phyloP scores from a whole-genome alignment of 2,329 filamentous ascomycete species.

The Colletotrichum sp. region DNA sequence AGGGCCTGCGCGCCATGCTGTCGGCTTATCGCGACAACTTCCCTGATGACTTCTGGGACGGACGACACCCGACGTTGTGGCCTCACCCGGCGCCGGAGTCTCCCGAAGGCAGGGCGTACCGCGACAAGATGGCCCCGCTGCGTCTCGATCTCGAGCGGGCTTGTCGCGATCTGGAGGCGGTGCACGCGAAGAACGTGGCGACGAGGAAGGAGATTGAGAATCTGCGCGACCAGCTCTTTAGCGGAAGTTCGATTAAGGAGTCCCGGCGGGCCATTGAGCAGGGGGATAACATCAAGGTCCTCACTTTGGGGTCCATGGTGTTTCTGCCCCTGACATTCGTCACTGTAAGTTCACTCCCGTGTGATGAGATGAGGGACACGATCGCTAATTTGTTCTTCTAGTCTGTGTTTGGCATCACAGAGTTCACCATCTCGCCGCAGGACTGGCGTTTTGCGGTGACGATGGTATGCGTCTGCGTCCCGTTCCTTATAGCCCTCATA shows the following conservation, averaged over 20 bases:
- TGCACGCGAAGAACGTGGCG: conserved; percentile 57
- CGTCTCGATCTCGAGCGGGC: conserved; percentile 55
- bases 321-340: conserved; percentile 68
- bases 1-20: conserved; percentile 63
- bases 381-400: conserved; percentile 21
- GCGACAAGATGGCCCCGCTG: conserved; percentile 50
- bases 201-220: conserved; percentile 60
- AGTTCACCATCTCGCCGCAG: conserved; percentile 43
- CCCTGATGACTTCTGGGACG: conserved; percentile 63
- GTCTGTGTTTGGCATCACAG: conserved; percentile 60
- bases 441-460: conserved; percentile 56
- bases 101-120: conserved; percentile 50
- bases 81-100: conserved; percentile 53
- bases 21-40: conserved; percentile 62
- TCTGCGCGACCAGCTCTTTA: conserved; percentile 66
- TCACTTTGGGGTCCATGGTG: conserved; percentile 66
- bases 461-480: conserved; percentile 68
- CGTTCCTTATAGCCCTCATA: conserved; percentile 52
- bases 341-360: conserved; percentile 42
- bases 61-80: conserved; percentile 59
- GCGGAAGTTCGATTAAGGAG: conserved; percentile 67
- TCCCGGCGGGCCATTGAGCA: conserved; percentile 66
- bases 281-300: conserved; percentile 64
- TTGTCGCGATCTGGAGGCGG: conserved; percentile 50
- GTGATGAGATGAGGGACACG: neutral